Evolutionary conservation across 768 basidiomycete genomes (phyloP), one percentile per base, ranked within the genome.

Genomic region (Mrakia frigida): DNA sequence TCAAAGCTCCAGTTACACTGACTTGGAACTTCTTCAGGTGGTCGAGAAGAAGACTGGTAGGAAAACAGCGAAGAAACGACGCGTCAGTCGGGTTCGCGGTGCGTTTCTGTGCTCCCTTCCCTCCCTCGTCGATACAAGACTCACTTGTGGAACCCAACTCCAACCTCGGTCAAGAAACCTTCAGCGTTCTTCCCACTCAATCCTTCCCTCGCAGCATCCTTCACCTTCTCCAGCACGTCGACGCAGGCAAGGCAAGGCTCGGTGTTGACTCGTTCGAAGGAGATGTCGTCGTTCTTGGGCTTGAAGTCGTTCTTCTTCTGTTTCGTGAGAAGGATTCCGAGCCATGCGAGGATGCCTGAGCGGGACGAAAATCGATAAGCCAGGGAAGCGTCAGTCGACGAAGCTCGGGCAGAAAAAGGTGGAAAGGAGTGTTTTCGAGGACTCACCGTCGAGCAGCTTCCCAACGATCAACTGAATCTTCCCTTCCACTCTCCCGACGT

Each of bases 231-330:
- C 70, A 99, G 84, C 43, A 87, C 87, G 25, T 96, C 93, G 81
- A 95, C 96, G 80, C 92, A 93, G 1, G 89, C 86, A 25, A 89
- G 81, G 82, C 94, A 98, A 0, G 97, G 94, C 79, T 98, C 96
- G 0, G 97, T 98, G 81, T 93, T 97, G 37, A 93, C 93, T 31
- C 94, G 86, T 5, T 94, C 93, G 83, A 98, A 98, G 0, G 94
- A 94, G 33, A 94, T 84, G 80, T 98, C 96, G 81, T 99, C 97
- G 80, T 98, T 94, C 52, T 91, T 89, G 16, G 97, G 97, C 83
- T 96, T 97, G 85, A 97, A 99, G 82, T 99, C 97, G 70, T 89
- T 91, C 81, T 90, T 91, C 86, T 98, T 98, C 83, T 99, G 97
- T 83, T 94, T 95, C 11, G 89, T 87, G 52, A 99, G 88, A 78